These are phyloP conservation scores for Paraphoma chrysanthemicola DNA, from an alignment of 2,329 filamentous ascomycete genomes.

Conservation along the genomic window DNA sequence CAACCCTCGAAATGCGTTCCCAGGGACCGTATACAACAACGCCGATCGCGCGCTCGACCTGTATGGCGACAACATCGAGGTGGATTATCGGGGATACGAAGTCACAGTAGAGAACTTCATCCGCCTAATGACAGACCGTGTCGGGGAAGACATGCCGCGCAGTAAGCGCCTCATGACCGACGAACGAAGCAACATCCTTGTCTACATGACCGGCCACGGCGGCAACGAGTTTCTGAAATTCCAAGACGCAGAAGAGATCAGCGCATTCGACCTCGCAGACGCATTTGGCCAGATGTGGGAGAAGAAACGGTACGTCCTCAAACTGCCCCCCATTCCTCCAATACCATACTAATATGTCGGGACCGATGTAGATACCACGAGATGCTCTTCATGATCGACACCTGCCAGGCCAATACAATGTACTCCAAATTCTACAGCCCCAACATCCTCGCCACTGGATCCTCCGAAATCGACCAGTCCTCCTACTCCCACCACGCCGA, in stretches of 20 bases:
- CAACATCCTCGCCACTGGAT: constrained; percentile 98
- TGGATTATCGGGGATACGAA: constrained; percentile 97
- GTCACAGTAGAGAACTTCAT: constrained; percentile 99
- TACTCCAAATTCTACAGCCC: constrained; percentile 98
- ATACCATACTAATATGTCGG: background rate
- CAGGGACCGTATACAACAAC: constrained; percentile 97
- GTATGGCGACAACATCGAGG: constrained; percentile 98
- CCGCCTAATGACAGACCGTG: constrained; percentile 88
- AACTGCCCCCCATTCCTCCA: background rate
- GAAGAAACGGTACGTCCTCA: constrained; percentile 78
- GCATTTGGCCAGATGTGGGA: constrained; percentile 99
- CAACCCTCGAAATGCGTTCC: constrained; percentile 97
- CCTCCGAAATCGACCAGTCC: constrained; percentile 91
- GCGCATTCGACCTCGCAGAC: constrained; percentile 92
- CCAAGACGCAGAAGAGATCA: constrained; percentile 97
- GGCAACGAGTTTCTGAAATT: constrained; percentile 99
- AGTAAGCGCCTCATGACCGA: constrained; percentile 95
- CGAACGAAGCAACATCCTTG: constrained; percentile 93
- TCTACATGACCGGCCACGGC: constrained; percentile 99
- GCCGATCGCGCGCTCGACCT: constrained; percentile 93
- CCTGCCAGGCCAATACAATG: constrained; percentile 99
- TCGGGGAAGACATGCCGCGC: constrained; percentile 91
- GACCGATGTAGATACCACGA: constrained; percentile 78
- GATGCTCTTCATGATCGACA: constrained; percentile 99
- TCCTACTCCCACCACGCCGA: constrained; percentile 98